Conservation (phyloP, 352 stramenopile genomes). For the Globisporangium parvum region DNA sequence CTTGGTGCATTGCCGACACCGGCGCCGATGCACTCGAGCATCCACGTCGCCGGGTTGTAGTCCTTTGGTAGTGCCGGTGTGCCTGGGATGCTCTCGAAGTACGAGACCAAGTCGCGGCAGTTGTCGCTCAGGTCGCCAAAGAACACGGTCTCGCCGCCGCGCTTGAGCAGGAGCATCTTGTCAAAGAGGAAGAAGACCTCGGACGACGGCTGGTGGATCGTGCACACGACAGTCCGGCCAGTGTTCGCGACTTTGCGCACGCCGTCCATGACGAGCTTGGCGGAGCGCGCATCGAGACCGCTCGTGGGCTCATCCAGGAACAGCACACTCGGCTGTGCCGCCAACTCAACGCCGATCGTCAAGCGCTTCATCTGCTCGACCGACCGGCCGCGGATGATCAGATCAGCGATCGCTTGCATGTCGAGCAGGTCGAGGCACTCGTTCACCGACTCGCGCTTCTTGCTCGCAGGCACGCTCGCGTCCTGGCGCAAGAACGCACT, state of each 20-base stretch:
- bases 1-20: conserved; percentile 17
- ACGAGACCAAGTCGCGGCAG: conserved; percentile 57
- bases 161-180: conserved; percentile 68
- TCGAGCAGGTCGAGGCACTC: conserved; percentile 22
- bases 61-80: conserved; percentile 16
- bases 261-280: conserved; percentile 79
- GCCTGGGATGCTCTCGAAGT: conserved; percentile 28
- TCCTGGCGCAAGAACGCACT: conserved; percentile 54
- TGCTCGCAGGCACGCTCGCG: conserved; percentile 9
- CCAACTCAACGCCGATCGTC: conserved; percentile 57
- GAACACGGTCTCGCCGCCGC: conserved; percentile 46
- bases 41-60: conserved; percentile 20
- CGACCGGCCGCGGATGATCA: conserved; percentile 33
- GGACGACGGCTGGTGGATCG: conserved; percentile 86
- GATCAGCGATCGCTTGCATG: conserved; percentile 18
- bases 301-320: conserved; percentile 82
- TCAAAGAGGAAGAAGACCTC: conserved; percentile 70
- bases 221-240: conserved; percentile 81
- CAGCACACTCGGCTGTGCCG: conserved; percentile 71
- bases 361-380: conserved; percentile 43
- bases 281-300: conserved; percentile 78
- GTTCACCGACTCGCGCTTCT: conserved; percentile 22
- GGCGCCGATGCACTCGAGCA: conserved; percentile 21
- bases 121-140: conserved; percentile 49
- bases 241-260: conserved; percentile 77